phyloP scores from a whole-genome alignment of 495 filamentous ascomycete species.

The Letharia lupina region DNA sequence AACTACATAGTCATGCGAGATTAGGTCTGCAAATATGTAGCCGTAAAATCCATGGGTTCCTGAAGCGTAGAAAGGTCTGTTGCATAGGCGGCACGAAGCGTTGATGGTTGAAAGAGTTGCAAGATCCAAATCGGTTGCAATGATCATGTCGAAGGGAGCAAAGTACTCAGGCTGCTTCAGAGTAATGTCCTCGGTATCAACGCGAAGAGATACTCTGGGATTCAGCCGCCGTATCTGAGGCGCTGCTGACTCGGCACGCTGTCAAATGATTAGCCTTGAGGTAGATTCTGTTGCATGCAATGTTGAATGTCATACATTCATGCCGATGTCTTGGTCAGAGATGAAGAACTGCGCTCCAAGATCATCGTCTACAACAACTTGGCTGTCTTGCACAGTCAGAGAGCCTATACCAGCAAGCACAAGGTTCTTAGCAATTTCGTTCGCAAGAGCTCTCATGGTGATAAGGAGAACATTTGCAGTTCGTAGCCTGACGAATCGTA shows the following conservation, averaged over 20 bases:
- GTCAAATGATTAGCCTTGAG: conserved; percentile 15
- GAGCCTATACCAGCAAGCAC: conserved; percentile 90
- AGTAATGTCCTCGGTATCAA: conserved; percentile 55
- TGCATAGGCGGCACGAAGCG: conserved; percentile 64
- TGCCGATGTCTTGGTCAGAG: conserved; percentile 60
- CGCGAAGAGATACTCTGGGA: conserved; percentile 71
- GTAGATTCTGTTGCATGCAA: too few species aligned
- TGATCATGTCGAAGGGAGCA: conserved; percentile 70
- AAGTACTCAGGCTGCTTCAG: conserved; percentile 63
- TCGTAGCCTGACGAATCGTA: conserved; percentile 53
- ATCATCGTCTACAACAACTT: conserved; percentile 68
- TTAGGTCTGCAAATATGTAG: conserved; percentile 87
- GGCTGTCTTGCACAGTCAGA: conserved; percentile 80
- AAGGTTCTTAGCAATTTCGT: conserved; percentile 96
- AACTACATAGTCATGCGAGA: conserved; percentile 78
- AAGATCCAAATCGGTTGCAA: conserved; percentile 83
- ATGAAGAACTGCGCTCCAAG: conserved; percentile 86
- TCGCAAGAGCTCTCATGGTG: conserved; percentile 79
- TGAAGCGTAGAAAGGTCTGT: conserved; percentile 80
- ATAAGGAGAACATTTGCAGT: conserved; percentile 86
- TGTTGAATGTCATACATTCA: conserved; percentile 49
- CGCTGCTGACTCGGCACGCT: conserved; percentile 78
- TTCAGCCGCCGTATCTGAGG: conserved; percentile 75
- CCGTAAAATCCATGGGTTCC: conserved; percentile 86
- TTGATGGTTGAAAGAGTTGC: conserved; percentile 67